Conservation (phyloP, 2,329 filamentous ascomycete species). For the Aureobasidium sp. region DNA sequence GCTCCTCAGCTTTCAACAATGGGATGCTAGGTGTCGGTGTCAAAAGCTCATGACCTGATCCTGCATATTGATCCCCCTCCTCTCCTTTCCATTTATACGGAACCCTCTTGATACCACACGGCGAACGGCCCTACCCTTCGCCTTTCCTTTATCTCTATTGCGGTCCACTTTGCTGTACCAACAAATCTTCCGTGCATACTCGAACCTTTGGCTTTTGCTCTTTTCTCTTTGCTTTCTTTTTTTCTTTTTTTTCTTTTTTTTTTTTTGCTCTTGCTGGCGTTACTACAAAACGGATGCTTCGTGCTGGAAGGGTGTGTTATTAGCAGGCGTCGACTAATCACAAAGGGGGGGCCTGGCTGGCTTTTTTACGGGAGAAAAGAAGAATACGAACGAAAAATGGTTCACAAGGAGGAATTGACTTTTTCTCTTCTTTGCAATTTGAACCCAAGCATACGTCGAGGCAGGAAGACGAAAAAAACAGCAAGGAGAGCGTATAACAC, state of each 20-base stretch:
- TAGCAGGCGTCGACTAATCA: constrained; percentile 8
- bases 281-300: constrained; percentile 9
- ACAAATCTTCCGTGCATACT: constrained; percentile 6
- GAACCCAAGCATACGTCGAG: neutral
- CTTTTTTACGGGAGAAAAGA: neutral
- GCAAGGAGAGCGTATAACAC: neutral
- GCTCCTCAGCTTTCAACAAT: neutral
- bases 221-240: neutral
- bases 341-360: neutral
- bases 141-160: neutral
- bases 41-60: constrained; percentile 7
- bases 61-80: neutral
- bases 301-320: neutral
- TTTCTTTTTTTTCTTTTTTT: neutral
- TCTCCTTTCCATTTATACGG: neutral
- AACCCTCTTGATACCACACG: constrained; percentile 1
- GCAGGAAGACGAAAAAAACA: neutral
- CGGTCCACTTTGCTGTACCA: constrained; percentile 9
- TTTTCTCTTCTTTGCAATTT: neutral
- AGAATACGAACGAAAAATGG: neutral
- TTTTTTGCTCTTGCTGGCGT: neutral
- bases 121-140: neutral
- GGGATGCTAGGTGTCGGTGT: constrained; percentile 10
- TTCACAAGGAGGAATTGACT: neutral
- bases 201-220: neutral